Evolutionary conservation across 2,329 filamentous ascomycete genomes (phyloP).

Genomic region (Nemania sp.): DNA sequence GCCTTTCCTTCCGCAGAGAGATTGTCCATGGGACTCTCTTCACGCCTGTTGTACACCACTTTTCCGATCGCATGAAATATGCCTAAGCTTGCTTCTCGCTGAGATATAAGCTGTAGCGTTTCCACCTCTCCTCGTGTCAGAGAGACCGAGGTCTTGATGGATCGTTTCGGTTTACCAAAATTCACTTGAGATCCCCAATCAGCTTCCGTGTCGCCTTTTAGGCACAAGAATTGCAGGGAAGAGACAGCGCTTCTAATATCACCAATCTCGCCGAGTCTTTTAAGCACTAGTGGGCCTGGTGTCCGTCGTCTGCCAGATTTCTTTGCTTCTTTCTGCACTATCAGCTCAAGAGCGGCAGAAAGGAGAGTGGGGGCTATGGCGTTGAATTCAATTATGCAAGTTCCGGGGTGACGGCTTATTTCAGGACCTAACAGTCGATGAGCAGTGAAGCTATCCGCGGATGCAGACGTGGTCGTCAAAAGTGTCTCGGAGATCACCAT

Average conservation of each 20-base stretch:
- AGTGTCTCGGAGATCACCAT: constrained; percentile 92
- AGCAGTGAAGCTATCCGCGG: constrained; percentile 89
- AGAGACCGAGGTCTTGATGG: constrained; percentile 56
- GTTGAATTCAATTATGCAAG: constrained; percentile 88
- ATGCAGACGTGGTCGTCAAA: constrained; percentile 80
- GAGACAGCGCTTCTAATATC: constrained; percentile 93
- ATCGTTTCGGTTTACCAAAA: constrained; percentile 69
- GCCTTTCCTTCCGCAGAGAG: constrained; percentile 43
- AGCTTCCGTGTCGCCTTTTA: constrained; percentile 74
- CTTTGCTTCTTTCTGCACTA: constrained; percentile 83
- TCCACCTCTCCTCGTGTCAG: constrained; percentile 79
- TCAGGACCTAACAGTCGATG: constrained; percentile 87
- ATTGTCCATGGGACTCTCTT: constrained; percentile 52
- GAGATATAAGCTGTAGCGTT: constrained; percentile 78
- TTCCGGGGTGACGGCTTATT: constrained; percentile 78
- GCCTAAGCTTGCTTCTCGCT: constrained; percentile 85
- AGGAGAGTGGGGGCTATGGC: constrained; percentile 84
- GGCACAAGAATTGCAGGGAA: constrained; percentile 86
- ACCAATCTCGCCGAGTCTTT: constrained; percentile 79
- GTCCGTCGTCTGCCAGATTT: constrained; percentile 75
- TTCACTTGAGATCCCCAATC: constrained; percentile 76
- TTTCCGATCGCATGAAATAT: constrained; percentile 97
- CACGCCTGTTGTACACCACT: constrained; percentile 93
- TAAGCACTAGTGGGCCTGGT: constrained; percentile 77
- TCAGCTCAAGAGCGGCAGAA: constrained; percentile 77